phyloP scores from a whole-genome alignment of 768 basidiomycete genomes.

The Amanita pallidorosea region DNA sequence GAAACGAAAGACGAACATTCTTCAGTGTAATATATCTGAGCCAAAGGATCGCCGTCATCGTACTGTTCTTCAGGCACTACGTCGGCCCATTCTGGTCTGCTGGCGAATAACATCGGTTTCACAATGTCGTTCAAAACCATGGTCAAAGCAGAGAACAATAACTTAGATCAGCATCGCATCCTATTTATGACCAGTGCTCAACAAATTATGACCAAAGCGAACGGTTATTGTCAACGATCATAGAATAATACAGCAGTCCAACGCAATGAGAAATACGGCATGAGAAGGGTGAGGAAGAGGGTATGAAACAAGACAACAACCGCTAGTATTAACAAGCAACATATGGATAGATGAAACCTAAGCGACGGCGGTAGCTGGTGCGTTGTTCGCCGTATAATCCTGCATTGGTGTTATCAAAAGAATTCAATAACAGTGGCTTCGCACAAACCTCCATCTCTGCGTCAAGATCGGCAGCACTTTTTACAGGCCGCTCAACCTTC shows the following conservation, averaged over 20 bases:
- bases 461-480: slow-evolving; percentile 85
- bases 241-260: slow-evolving; percentile 8
- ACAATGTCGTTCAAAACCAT: slow-evolving; percentile 7
- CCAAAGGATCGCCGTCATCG: slow-evolving; percentile 68
- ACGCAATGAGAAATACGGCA: slow-evolving; percentile 3
- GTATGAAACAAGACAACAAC: slow-evolving; percentile 9
- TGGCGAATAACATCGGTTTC: slow-evolving; percentile 33
- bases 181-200: neutral
- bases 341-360: slow-evolving; percentile 7
- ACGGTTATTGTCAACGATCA: neutral
- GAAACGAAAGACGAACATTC: slow-evolving; percentile 55
- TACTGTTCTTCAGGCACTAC: slow-evolving; percentile 73
- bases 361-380: slow-evolving; percentile 17
- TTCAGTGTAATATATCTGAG: slow-evolving; percentile 82
- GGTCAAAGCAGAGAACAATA: neutral
- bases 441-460: slow-evolving; percentile 89
- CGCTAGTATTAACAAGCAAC: slow-evolving; percentile 8
- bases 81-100: slow-evolving; percentile 71
- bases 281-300: slow-evolving; percentile 11
- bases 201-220: neutral
- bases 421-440: neutral
- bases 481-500: slow-evolving; percentile 54
- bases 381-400: slow-evolving; percentile 62
- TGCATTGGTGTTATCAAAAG: slow-evolving; percentile 13
- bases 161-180: neutral